Evolutionary conservation across 768 basidiomycete genomes (phyloP), one percentile per base, ranked within the genome.

Genomic region (Tremella mesenterica): DNA sequence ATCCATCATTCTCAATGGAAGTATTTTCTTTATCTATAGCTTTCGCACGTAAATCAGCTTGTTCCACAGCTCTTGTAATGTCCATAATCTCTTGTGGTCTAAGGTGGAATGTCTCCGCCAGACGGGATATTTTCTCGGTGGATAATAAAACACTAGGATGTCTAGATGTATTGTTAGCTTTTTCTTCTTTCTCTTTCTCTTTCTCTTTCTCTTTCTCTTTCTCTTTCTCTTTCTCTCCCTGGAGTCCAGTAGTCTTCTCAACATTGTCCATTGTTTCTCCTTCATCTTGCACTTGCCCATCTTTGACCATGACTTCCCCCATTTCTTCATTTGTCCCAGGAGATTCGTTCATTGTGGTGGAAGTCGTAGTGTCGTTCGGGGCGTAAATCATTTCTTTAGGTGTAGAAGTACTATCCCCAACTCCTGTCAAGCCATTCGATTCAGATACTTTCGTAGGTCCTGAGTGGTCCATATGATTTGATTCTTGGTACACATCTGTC

Each of bases 21-120:
- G 23, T 30, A 2, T 48, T 41, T 46, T 52, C 54, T 33, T 54
- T 48, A 16, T 31, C 49, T 30, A 53, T 47, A 13, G 7, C 39
- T 30, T 41, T 61, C 48, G 64, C 44, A 28, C 73, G 44, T 53
- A 60, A 36, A 48, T 70, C 65, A 9, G 67, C 68, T 59, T 75
- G 74, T 47, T 70, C 66, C 1, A 72, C 63, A 25, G 74, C 74
- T 26, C 74, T 38, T 26, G 56, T 65, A n/a, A 75, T 46, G 56
- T 75, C 74, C 16, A 71, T 65, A 16, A 64, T 50, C 55, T 75
- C 73, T 21, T 61, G 52, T 9, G 66, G 58, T 21, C 52, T 45
- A 21, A 75, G 44, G 5, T 50, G 33, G 44, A 73, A 75, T 28
- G 54, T 54, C 48, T 60, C 33, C 4, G 60, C 60, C 18, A 75